Conservation (phyloP, 2,329 filamentous ascomycete species). For the Apiospora phragmitis region DNA sequence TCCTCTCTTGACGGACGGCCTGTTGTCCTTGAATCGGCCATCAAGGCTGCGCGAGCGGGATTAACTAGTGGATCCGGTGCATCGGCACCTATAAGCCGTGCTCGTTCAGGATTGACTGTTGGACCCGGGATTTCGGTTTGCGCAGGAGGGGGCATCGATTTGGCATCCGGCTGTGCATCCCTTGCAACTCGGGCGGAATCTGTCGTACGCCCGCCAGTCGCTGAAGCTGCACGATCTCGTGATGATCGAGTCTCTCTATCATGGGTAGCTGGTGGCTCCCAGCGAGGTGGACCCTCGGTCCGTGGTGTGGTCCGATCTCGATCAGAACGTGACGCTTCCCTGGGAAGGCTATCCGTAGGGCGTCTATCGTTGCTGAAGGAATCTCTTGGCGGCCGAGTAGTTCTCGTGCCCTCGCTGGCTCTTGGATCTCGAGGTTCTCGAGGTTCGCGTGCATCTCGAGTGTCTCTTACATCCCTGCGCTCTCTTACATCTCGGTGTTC, state of each 20-base stretch:
- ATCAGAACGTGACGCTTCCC: constrained; percentile 39
- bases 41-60: constrained; percentile 47
- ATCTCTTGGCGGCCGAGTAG: constrained; percentile 43
- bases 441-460: constrained; percentile 39
- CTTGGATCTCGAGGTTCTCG: constrained; percentile 37
- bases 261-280: constrained; percentile 30
- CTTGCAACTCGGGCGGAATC: constrained; percentile 28
- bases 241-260: constrained; percentile 38
- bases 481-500: constrained; percentile 28
- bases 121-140: constrained; percentile 41
- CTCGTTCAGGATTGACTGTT: constrained; percentile 56
- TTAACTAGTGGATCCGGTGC: constrained; percentile 44
- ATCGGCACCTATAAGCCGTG: constrained; percentile 43
- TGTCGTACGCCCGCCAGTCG: constrained; percentile 22
- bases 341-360: constrained; percentile 34
- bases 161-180: constrained; percentile 27
- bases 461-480: constrained; percentile 33
- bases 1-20: constrained; percentile 45
- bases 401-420: constrained; percentile 36
- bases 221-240: constrained; percentile 35
- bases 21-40: constrained; percentile 40
- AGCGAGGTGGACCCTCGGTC: constrained; percentile 28
- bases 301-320: constrained; percentile 37
- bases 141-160: constrained; percentile 30
- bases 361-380: constrained; percentile 43